Evolutionary conservation across 106 monocot species (phyloP), one percentile per base, ranked within the genome.

Genomic region (Dendrobium officinale): DNA sequence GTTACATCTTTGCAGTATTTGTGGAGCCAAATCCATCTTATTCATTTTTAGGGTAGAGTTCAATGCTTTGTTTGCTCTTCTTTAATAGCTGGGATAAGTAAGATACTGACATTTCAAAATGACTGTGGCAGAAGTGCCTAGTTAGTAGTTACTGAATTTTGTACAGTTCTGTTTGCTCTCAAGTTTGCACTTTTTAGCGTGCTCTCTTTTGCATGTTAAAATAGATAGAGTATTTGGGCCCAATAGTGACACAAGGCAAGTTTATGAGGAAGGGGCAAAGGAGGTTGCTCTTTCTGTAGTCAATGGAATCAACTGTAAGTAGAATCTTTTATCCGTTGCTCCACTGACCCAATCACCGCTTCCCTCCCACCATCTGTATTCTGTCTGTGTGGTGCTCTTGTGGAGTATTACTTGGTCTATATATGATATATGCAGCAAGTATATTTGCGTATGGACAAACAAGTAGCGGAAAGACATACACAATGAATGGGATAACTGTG

Each of bases 261-360:
- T 82, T 3, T 82, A 82, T 73, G 76, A 82, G 19, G 75, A 82
- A 9, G 81, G 45, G 45, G 81, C 81, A 22, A 82, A 77, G 81
- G 81, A 77, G 44, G 81, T 82, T 64, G 81, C 76, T 26, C 64
- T 82, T 42, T 77, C 76, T 45, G 75, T 66, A 45, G 43, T 82
- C 2, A 82, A 42, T 24, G 81, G 81, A 44, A 82, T 82, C 45
- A 82, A 82, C 24, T 59, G 81, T 82, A 31, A 76, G 64, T 82
- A 74, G 10, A 72, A 72, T 4, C 33, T 37, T 45, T 45, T 45
- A 45, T 45, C 45, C 45, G 45, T 45, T 45, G 18, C 9, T 64
- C 56, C 15, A 4, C 5, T 6, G 5, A 0, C 27, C 24, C 24
- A 0, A 5, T 9, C 24, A 24, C 17, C 24, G 0, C 8, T 26